Evolutionary conservation across 2,329 filamentous ascomycete species (phyloP).

Genomic region (Xylariaceae sp.): DNA sequence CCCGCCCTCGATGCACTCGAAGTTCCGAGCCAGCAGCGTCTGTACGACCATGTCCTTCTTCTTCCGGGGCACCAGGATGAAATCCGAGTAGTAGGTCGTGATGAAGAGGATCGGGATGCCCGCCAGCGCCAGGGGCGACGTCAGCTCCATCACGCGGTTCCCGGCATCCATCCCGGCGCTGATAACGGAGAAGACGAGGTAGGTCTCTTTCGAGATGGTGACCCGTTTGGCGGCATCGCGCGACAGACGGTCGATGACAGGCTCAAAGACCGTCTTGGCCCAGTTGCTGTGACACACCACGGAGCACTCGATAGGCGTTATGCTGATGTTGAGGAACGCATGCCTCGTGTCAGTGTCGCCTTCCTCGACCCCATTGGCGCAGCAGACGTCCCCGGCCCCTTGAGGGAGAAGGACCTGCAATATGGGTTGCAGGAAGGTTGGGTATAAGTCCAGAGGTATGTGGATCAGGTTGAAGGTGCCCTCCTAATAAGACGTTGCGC

Average conservation of each 20-base stretch:
- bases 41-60: conserved; percentile 70
- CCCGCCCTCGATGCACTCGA: conserved; percentile 73
- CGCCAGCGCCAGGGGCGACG: conserved; percentile 82
- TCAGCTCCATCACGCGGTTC: conserved; percentile 85
- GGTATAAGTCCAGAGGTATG: conserved; percentile 75
- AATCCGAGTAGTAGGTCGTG: conserved; percentile 96
- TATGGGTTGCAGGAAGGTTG: conserved; percentile 78
- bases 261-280: conserved; percentile 70
- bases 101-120: conserved; percentile 98
- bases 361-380: conserved; percentile 40
- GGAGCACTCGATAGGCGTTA: conserved; percentile 89
- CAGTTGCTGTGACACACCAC: conserved; percentile 79
- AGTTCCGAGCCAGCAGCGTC: conserved; percentile 73
- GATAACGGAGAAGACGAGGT: conserved; percentile 83
- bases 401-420: conserved; percentile 77
- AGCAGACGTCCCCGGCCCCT: conserved; percentile 34
- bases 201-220: conserved; percentile 76
- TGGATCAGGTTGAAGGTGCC: conserved; percentile 85
- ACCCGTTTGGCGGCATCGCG: conserved; percentile 50
- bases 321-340: conserved; percentile 86
- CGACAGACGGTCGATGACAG: conserved; percentile 63
- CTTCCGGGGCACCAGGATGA: conserved; percentile 81
- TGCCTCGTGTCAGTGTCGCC: conserved; percentile 55
- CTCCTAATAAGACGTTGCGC: conserved; percentile 53
- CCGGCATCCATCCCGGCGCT: conserved; percentile 88